Base-by-base conservation (phyloP, 73 alveolate species). In the Stentor coeruleus region DNA sequence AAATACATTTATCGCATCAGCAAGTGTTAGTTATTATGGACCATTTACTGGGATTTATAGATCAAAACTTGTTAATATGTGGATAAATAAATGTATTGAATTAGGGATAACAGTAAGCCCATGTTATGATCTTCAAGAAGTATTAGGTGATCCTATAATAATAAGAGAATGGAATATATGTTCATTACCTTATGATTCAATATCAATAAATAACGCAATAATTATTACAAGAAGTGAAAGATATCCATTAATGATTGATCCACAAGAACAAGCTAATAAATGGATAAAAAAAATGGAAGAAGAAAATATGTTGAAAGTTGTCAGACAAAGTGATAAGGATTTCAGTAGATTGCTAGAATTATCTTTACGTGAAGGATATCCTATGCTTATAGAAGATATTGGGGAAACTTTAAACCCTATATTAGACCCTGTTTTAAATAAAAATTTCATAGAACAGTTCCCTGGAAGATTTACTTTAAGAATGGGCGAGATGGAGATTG, bases 201-300 rank as follows among this genome's bases (percentile, higher is more conserved):
- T 98, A 39, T 95, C 99, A 15, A 92, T 91, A 49, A 98, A 96
- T 84, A 98, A 98, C 82, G 99, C 99, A 0, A 95, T 98, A 57
- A 88, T 97, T 83, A 95, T 94, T 26, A 90, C 95, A 39, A 94
- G 95, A 58, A 96, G 98, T 83, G 93, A 93, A 87, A 94, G 99
- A 82, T 98, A 99, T 98, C 99, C 99, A 26, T 90, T 98, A 60
- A 93, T 98, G 95, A 98, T 98, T 58, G 99, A 98, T 86, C 99
- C 99, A 3, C 96, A 98, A 93, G 91, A 95, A 39, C 97, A 81
- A 95, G 99, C 99, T 73, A 98, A 97, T 92, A 97, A 95, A 88
- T 98, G 99, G 99, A 94, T 98, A 75, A 97, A 93, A 89, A 97
- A 96, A 86, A 87, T 97, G 87, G 98, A 93, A 86, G 96, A 96